These are phyloP conservation scores for Boletus pseudopeckii DNA, from an alignment of 768 basidiomycete species.

Conservation along the genomic window DNA sequence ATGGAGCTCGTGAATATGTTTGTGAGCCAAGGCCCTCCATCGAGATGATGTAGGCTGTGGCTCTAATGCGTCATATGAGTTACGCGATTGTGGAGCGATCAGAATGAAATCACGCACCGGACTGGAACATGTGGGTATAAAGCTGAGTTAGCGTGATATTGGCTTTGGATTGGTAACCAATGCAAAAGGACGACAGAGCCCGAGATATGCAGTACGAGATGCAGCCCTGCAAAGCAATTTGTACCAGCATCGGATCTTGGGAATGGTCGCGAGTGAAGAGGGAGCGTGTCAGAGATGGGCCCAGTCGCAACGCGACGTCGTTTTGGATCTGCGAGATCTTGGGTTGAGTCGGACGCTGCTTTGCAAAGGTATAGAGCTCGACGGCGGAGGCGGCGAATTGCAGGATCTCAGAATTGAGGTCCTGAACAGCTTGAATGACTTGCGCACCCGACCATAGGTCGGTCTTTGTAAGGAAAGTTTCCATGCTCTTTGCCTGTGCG, in stretches of 20 bases:
- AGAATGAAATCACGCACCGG: conserved; percentile 38
- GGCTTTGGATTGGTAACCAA: conserved; percentile 68
- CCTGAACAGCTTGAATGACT: conserved; percentile 73
- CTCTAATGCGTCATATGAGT: conserved; percentile 39
- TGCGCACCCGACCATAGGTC: conserved; percentile 76
- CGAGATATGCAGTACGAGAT: conserved; percentile 64
- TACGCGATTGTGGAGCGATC: neutral
- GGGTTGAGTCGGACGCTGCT: conserved; percentile 37
- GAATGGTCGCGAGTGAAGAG: conserved; percentile 63
- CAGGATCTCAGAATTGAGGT: conserved; percentile 78
- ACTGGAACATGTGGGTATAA: conserved; percentile 53
- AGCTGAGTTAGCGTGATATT: conserved; percentile 63
- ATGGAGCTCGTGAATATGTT: conserved; percentile 63
- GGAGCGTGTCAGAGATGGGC: conserved; percentile 56
- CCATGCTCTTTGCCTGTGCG: conserved; percentile 55
- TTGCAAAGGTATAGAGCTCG: conserved; percentile 58
- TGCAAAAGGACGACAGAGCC: conserved; percentile 66
- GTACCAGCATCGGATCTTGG: conserved; percentile 73
- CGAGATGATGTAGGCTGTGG: conserved; percentile 75
- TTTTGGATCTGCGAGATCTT: conserved; percentile 51
- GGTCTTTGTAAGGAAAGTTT: conserved; percentile 69
- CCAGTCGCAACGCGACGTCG: conserved; percentile 61
- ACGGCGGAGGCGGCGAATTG: conserved; percentile 75
- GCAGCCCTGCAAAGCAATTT: conserved; percentile 71
- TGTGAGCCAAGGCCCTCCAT: conserved; percentile 73